Evolutionary conservation across 495 filamentous ascomycete species (phyloP), one percentile per base, ranked within the genome.

Genomic region (Chlorociboria aeruginascens): DNA sequence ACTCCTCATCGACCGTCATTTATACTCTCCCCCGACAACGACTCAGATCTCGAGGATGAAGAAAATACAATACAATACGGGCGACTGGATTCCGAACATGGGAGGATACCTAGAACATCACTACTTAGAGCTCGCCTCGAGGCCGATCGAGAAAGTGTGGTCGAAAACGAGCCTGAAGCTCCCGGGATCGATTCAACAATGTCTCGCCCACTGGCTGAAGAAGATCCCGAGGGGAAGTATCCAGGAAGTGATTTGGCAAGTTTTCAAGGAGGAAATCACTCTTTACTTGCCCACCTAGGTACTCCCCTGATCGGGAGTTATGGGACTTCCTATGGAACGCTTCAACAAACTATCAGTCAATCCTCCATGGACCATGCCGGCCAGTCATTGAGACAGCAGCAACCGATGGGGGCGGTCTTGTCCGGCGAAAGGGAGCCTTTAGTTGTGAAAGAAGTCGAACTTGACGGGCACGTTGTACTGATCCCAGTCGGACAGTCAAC

Each of bases 401-500:
- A 84, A 56, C 58, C 71, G 40, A 64, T 20, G 67, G 69, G 8
- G 65, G 2, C 20, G 20, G 61, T 1, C 60, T 58, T 6, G 62
- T 73, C 86, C 48, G 78, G 78, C 20, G 86, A 88, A 59, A 68
- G 81, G 32, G 79, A 84, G 54, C 86, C 86, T 1, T 70, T 98
- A 41, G 61, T 96, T 17, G 79, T 96, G 38, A 93, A 86, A 64
- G 79, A 86, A 59, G 76, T 95, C 7, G 81, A 93, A 62, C 85
- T 92, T 58, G 89, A 94, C 61, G 92, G 92, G 20, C 86, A 83
- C 49, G 69, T 88, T 13, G 78, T 93, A 28, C 72, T 84, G 57
- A 73, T 89, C 25, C 79, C 97, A 7, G 77, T 92, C 49, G 92
- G 92, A 32, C 88, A 90, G 69, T 93, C 86, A 8, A 98, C 92